Percentiles rank a stretch among this genome's conserved stretches.
Conservation (phyloP, 2,329 filamentous ascomycete genomes). For the Talaromyces verruculosus region DNA sequence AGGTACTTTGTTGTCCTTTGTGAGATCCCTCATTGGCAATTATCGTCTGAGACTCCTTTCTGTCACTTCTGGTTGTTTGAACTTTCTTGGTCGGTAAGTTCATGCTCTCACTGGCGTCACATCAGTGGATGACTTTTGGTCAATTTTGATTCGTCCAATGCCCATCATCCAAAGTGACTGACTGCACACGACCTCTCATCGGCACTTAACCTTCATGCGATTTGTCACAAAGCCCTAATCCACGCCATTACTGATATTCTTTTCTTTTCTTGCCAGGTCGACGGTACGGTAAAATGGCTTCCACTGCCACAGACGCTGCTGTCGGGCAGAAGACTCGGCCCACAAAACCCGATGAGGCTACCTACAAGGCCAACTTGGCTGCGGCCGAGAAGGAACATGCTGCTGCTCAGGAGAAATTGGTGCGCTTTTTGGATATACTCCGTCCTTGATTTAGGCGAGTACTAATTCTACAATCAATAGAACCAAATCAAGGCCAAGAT, state of each 20-base stretch:
- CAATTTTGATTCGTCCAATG: background rate
- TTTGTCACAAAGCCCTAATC: background rate
- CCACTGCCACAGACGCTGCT: conserved; percentile 26
- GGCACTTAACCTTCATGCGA: background rate
- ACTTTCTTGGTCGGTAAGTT: conserved; percentile 9
- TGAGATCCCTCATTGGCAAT: conserved; percentile 6
- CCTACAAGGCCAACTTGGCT: conserved; percentile 75
- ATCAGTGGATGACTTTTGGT: background rate
- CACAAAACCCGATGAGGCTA: conserved; percentile 81
- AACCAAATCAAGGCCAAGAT: conserved; percentile 86
- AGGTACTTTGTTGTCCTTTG: conserved; percentile 14
- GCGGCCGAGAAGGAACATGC: conserved; percentile 85
- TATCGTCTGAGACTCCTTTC: background rate
- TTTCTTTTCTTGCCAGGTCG: background rate
- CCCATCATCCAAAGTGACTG: background rate
- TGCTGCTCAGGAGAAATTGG: conserved; percentile 69
- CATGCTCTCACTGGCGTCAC: background rate
- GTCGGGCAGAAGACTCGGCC: conserved; percentile 59
- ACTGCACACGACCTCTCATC: conserved; percentile 1
- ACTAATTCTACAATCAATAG: conserved; percentile 54
- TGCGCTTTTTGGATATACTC: conserved; percentile 40
- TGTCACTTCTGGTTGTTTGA: background rate
- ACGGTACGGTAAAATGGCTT: conserved; percentile 22
- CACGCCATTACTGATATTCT: background rate
- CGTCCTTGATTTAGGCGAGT: background rate